phyloP scores from a whole-genome alignment of 306 rosid species.

The Pueraria montana region DNA sequence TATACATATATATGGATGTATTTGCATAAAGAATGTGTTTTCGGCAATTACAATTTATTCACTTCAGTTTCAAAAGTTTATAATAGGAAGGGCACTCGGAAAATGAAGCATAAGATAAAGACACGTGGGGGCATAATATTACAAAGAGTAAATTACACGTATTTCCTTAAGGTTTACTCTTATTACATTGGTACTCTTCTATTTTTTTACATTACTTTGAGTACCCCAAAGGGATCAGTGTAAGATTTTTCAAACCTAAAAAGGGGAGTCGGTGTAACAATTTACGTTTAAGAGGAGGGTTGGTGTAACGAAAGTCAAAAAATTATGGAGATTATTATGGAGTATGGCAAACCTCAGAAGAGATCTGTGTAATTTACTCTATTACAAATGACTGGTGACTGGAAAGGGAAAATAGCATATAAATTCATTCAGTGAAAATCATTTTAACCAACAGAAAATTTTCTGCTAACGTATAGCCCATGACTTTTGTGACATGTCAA shows the following conservation, averaged over 20 bases:
- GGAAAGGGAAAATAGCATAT: not conserved
- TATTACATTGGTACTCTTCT: too few species aligned
- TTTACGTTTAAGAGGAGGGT: too few species aligned
- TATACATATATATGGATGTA: constrained; percentile 4
- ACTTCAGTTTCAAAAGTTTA: not conserved
- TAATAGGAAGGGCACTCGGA: not conserved
- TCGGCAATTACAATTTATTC: constrained; percentile 7
- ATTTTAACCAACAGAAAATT: not conserved
- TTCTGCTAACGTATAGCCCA: not conserved
- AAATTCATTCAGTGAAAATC: not conserved
- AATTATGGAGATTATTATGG: too few species aligned
- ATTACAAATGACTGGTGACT: not conserved
- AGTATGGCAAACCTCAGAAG: too few species aligned
- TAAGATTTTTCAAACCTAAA: too few species aligned
- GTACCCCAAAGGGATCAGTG: too few species aligned
- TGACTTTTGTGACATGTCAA: constrained; percentile 13
- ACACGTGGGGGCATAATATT: not conserved
- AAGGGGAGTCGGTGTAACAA: too few species aligned
- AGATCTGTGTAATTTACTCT: too few species aligned
- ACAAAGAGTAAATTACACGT: too few species aligned
- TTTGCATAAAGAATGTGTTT: constrained; percentile 17
- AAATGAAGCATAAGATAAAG: not conserved
- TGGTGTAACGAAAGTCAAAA: too few species aligned
- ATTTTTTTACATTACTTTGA: too few species aligned
- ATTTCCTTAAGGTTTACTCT: too few species aligned